Evolutionary conservation across 2,329 filamentous ascomycete species (phyloP), one percentile per base, ranked within the genome.

Genomic region (Diaporthe sp.): DNA sequence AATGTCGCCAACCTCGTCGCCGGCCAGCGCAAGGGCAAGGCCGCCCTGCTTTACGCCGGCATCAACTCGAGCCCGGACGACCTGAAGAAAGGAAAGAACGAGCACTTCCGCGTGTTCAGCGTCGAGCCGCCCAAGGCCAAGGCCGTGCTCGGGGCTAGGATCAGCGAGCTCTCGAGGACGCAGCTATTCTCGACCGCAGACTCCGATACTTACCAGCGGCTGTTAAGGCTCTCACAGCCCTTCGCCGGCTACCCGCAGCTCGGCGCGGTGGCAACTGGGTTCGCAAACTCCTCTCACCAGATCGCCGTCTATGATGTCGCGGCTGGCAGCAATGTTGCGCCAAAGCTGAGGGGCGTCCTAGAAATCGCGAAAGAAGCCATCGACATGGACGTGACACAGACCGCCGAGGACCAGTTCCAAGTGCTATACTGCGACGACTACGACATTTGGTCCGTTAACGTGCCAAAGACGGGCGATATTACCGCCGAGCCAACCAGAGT

Each of bases 1-100:
- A 97, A 94, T 73, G 94, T 97, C 74, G 95, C 93, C 77, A 96
- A 94, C 71, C 88, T 98, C 66, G 94, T 92, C 55, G 90, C 93
- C 70, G 92, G 94, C 77, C 89, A 85, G 80, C 88, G 80, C 83
- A 89, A 86, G 83, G 86, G 85, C 68, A 92, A 88, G 79, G 85
- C 81, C 69, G 89, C 90, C 8, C 81, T 89, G 55, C 84, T 91
- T 10, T 92, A 94, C 77, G 94, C 95, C 35, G 95, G 95, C 71
- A 92, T 98, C 84, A 98, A 98, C 82, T 95, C 94, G 74, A 93
- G 92, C 74, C 88, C 91, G 61, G 89, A 88, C 8, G 92, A 95
- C 73, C 88, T 96, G 77, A 88, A 92, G 78, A 91, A 92, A 77
- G 94, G 93, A 77, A 93, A 91, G 81, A 98, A 98, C 82, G 89